Evolutionary conservation across 805 yeast species (phyloP).

Genomic region (Monosporozyma solicola): DNA sequence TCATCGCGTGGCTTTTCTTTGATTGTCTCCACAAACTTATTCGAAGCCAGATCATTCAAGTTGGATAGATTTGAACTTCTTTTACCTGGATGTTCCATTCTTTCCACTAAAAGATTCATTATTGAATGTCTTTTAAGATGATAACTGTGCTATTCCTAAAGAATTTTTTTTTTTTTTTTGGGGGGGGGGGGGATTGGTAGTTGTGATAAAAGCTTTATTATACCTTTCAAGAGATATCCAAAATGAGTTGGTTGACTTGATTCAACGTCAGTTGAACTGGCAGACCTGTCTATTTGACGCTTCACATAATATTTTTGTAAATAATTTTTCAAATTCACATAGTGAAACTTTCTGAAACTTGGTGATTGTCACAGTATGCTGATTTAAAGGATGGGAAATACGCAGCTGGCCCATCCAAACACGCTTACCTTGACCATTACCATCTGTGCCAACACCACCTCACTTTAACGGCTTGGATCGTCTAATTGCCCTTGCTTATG

Average conservation of each 20-base stretch:
- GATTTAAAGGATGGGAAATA: too few relatives aligned
- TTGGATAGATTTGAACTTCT: not conserved
- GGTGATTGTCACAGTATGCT: too few relatives aligned
- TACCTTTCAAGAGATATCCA: too few relatives aligned
- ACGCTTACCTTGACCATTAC: not conserved
- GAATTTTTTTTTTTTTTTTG: not conserved
- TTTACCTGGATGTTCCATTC: conserved; percentile 7
- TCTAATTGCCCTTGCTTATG: too few relatives aligned
- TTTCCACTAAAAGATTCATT: conserved; percentile 8
- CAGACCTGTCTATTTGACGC: not conserved
- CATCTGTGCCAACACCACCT: not conserved
- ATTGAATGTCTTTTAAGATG: not conserved
- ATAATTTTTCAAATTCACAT: not conserved
- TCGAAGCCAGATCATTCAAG: not conserved
- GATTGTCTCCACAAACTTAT: not conserved
- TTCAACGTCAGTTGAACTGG: too few relatives aligned
- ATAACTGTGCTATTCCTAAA: not conserved
- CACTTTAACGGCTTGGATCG: not conserved
- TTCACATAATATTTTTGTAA: not conserved
- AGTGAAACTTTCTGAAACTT: not conserved
- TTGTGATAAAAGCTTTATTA: too few relatives aligned
- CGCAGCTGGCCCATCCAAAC: not conserved
- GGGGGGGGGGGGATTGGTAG: too few relatives aligned
- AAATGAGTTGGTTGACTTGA: not conserved
- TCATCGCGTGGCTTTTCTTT: not conserved